Conservation (phyloP, 2,329 filamentous ascomycete species). For the Microascus cirrosus region DNA sequence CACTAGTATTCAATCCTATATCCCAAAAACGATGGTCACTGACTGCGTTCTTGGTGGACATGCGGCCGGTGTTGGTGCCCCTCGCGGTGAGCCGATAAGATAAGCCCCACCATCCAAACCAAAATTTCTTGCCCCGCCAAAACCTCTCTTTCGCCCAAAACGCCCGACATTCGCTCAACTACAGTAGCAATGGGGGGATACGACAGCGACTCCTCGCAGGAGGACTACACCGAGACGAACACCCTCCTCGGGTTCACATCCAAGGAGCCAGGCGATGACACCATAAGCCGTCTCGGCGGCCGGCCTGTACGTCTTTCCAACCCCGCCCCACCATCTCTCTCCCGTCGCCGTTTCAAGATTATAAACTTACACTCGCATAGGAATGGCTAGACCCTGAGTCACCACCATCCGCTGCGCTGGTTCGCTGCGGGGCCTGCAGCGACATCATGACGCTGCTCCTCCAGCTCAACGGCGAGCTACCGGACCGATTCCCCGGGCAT, state of each 20-base stretch:
- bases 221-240: constrained; percentile 67
- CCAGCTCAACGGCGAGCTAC: constrained; percentile 84
- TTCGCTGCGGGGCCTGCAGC: constrained; percentile 81
- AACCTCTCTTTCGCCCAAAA: constrained; percentile 7
- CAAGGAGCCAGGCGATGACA: constrained; percentile 67
- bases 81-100: constrained; percentile 11
- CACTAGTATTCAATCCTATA: too few relatives aligned
- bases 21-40: too few relatives aligned
- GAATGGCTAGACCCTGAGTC: constrained; percentile 70
- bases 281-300: constrained; percentile 80
- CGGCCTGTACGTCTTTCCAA: constrained; percentile 53
- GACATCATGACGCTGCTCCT: constrained; percentile 73
- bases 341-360: not conserved
- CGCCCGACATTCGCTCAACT: constrained; percentile 9
- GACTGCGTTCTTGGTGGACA: not conserved
- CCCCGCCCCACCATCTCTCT: not conserved
- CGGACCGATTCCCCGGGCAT: constrained; percentile 74
- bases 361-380: constrained; percentile 27
- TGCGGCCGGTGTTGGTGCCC: not conserved
- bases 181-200: constrained; percentile 54
- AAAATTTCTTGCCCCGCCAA: constrained; percentile 29
- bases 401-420: constrained; percentile 64
- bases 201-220: constrained; percentile 73
- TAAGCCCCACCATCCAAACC: constrained; percentile 19
- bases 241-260: constrained; percentile 86